A percentile compares a stretch with the other conserved stretches of the same genome.
Evolutionary conservation across 805 yeast species (phyloP).

Genomic region (Maudiozyma barnettii): DNA sequence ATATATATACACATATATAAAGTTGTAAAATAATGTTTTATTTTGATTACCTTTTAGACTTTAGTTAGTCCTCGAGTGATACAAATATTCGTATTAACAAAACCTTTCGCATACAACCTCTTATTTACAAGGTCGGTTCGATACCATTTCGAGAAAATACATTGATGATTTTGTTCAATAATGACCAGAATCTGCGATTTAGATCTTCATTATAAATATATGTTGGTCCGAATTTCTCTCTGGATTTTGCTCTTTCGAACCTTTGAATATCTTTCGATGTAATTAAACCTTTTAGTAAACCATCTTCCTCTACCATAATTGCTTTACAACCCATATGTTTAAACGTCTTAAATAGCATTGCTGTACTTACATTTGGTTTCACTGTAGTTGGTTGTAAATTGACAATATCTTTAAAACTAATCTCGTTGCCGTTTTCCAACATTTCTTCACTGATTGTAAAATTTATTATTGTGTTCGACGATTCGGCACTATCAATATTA

Average conservation of each 20-base stretch:
- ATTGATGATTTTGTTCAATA: slow-evolving; percentile 11
- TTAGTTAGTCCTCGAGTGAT: no score
- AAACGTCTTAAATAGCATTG: slow-evolving; percentile 57
- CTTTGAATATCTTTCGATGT: slow-evolving; percentile 77
- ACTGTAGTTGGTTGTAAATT: slow-evolving; percentile 57
- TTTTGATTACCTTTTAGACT: background rate
- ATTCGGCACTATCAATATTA: slow-evolving; percentile 18
- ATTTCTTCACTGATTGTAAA: slow-evolving; percentile 2
- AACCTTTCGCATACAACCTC: no score
- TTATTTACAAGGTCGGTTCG: background rate
- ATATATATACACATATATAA: no score
- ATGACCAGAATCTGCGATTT: slow-evolving; percentile 19
- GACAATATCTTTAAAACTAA: slow-evolving; percentile 18
- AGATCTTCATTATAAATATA: slow-evolving; percentile 17
- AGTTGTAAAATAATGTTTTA: background rate
- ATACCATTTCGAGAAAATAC: slow-evolving; percentile 3
- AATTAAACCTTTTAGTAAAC: slow-evolving; percentile 59
- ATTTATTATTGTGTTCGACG: slow-evolving; percentile 15
- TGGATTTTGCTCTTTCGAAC: slow-evolving; percentile 37
- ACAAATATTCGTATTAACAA: no score
- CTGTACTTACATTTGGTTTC: slow-evolving; percentile 43
- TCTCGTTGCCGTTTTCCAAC: background rate
- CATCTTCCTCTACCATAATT: slow-evolving; percentile 55
- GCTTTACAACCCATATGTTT: slow-evolving; percentile 71
- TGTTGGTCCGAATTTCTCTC: slow-evolving; percentile 22